phyloP scores from a whole-genome alignment of 139 green algal species.

The Chlamydomonas eustigma region DNA sequence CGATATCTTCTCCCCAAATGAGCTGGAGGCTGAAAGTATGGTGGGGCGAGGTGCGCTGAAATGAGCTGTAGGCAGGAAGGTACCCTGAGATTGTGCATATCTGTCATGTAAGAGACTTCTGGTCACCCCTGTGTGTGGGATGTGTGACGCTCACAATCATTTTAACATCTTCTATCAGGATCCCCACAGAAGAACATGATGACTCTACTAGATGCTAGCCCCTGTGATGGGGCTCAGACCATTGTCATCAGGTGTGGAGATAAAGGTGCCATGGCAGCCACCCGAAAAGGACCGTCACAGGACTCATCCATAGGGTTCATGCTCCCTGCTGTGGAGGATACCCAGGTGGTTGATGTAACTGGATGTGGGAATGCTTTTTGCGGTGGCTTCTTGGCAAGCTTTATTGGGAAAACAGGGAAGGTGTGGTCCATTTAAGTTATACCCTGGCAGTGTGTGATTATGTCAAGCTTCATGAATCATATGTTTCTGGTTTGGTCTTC shows the following conservation, averaged over 20 bases:
- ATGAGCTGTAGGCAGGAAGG: no score
- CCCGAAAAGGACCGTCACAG: background rate
- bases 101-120: no score
- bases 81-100: no score
- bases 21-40: slow-evolving; percentile 46
- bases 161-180: no score
- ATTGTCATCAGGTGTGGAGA: slow-evolving; percentile 43
- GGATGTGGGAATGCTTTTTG: slow-evolving; percentile 66
- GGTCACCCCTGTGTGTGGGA: no score
- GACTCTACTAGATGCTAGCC: slow-evolving; percentile 30
- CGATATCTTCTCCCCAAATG: slow-evolving; percentile 56
- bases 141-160: no score
- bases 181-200: slow-evolving; percentile 19
- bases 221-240: slow-evolving; percentile 26
- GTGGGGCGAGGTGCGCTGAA: slow-evolving; percentile 26
- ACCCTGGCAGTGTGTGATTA: no score
- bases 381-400: slow-evolving; percentile 45
- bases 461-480: no score
- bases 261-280: slow-evolving; percentile 27
- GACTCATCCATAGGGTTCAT: background rate
- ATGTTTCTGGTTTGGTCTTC: no score
- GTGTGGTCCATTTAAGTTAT: no score
- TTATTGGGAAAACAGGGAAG: slow-evolving; percentile 12
- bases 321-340: slow-evolving; percentile 15
- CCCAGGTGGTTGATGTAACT: slow-evolving; percentile 41